These are phyloP conservation scores for Polyporus arcularius DNA, from an alignment of 768 basidiomycete species.

Conservation along the genomic window DNA sequence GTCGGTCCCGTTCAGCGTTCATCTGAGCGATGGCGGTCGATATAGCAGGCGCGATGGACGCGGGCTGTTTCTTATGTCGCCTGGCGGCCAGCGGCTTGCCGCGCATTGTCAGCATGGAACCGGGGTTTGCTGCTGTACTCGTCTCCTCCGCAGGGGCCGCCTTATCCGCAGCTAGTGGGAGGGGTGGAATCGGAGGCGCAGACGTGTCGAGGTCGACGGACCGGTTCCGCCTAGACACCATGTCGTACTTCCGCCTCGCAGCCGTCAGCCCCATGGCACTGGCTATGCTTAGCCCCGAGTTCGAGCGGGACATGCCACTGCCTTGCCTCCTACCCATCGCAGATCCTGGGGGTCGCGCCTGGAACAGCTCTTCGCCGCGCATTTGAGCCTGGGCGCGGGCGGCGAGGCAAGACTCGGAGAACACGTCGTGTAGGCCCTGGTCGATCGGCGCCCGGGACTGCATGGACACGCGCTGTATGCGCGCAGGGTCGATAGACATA, in stretches of 20 bases:
- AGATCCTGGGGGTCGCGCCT: slow-evolving; percentile 36
- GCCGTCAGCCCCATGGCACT: slow-evolving; percentile 51
- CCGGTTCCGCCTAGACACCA: slow-evolving; percentile 61
- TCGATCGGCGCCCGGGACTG: slow-evolving; percentile 73
- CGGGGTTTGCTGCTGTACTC: neutral
- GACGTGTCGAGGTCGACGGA: slow-evolving; percentile 33
- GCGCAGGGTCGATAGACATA: slow-evolving; percentile 52
- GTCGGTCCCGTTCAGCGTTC: neutral
- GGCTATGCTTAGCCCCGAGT: slow-evolving; percentile 60
- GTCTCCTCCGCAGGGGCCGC: neutral
- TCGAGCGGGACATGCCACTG: slow-evolving; percentile 51
- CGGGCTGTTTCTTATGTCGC: slow-evolving; percentile 19
- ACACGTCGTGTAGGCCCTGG: slow-evolving; percentile 76
- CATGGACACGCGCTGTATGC: slow-evolving; percentile 68
- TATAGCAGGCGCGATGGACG: slow-evolving; percentile 18
- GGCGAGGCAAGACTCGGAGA: slow-evolving; percentile 69
- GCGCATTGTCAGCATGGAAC: slow-evolving; percentile 1
- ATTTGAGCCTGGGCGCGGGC: slow-evolving; percentile 67
- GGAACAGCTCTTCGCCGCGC: slow-evolving; percentile 66
- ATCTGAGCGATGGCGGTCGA: slow-evolving; percentile 15
- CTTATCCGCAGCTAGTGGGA: neutral
- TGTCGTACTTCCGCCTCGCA: slow-evolving; percentile 63
- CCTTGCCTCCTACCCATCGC: slow-evolving; percentile 28
- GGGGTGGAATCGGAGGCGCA: slow-evolving; percentile 1
- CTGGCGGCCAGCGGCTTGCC: slow-evolving; percentile 14